Base-by-base conservation (phyloP, 1,284 basidiomycete species). In the Sanghuangporus baumii region DNA sequence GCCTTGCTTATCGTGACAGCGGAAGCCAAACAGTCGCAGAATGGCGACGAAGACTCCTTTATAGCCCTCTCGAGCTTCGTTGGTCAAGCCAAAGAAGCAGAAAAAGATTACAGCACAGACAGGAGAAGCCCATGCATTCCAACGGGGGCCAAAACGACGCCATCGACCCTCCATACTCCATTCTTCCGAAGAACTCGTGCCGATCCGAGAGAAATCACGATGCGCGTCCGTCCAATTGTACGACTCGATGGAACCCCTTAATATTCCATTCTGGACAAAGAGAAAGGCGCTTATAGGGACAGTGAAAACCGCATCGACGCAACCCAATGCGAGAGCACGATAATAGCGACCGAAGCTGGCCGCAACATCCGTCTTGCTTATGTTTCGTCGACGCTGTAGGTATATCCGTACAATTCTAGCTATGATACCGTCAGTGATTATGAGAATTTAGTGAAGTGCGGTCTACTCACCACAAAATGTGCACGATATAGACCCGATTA, bases 291-390 rank as follows among this genome's bases (percentile, higher is more conserved):
- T 64, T 40, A 79, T 58, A 0, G 80, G 79, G 9, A 78, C 67
- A 48, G 72, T 77, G 66, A 75, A 71, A 6, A 75, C 16, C n/a
- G 78, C 72, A 47, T 83, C 81, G 9, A 75, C 67, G 20, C 70
- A 67, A 5, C 82, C 79, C 11, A 87, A 74, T 12, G 75, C 75
- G 73, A 86, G 79, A 9, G 86, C 76, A 2, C 85, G 82, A 61
- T 82, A 69, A 69, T 82, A 89, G 6, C 82, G 83, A 66, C 69
- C 77, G 57, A 47, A 31, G 31, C 48, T n/a, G 57, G 8, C n/a
- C 23, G 20, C 37, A 5, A 14, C 11, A 18, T 40, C 40, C 7
- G 43, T 8, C 34, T 41, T 20, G 40, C 20, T 40, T n/a, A 56
- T 7, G 8, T 34, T 31, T 37, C 23, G n/a, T 11, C 55, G 55